Percentiles rank a stretch among this genome's conserved stretches.
Evolutionary conservation across 306 rosid genomes (phyloP).

Genomic region (Glycine soja): DNA sequence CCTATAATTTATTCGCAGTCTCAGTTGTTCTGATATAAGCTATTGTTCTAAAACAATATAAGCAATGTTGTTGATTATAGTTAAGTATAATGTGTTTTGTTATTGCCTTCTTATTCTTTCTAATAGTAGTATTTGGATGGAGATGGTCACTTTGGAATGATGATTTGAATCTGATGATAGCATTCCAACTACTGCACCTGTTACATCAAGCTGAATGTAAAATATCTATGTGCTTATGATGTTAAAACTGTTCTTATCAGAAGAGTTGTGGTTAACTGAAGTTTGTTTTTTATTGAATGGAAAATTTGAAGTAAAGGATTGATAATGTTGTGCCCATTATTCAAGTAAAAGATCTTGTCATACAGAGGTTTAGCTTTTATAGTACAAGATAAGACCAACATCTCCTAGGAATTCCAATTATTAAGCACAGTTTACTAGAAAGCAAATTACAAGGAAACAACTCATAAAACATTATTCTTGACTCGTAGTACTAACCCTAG

Average conservation of each 20-base stretch:
- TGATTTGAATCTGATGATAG: background rate
- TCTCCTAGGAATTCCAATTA: conserved; percentile 17
- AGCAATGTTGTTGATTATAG: background rate
- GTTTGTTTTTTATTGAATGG: background rate
- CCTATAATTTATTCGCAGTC: background rate
- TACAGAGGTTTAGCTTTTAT: conserved; percentile 3
- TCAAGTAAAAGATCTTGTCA: background rate
- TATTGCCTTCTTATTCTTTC: background rate
- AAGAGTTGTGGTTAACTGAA: background rate
- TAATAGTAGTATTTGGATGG: background rate
- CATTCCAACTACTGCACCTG: background rate
- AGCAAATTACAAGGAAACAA: background rate
- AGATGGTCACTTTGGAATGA: background rate
- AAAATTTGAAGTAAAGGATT: background rate
- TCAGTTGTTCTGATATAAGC: background rate
- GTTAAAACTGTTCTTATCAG: no score
- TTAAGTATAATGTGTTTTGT: no score
- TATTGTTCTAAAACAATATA: background rate
- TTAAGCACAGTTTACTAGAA: background rate
- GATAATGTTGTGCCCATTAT: background rate
- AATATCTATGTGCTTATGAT: background rate
- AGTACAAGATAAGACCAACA: background rate
- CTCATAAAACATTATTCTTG: background rate
- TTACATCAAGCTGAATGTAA: background rate
- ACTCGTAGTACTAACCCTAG: background rate